Evolutionary conservation across 345 rosid species (phyloP).

Genomic region (Geranium rotundifolium): DNA sequence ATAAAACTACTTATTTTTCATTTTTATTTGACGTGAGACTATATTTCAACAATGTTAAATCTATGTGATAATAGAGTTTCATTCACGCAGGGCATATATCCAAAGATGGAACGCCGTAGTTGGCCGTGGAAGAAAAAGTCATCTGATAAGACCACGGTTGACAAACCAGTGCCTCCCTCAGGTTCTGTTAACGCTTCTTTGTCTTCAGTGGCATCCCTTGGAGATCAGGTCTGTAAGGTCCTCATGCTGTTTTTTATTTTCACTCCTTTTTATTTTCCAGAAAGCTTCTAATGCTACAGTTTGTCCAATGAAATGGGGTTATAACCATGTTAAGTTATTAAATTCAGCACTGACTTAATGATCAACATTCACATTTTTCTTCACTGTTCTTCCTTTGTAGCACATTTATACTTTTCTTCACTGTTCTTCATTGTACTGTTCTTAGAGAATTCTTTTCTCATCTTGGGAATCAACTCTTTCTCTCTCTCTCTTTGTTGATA

Average conservation of each 20-base stretch:
- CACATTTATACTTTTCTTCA: not conserved
- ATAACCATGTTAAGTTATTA: too few relatives aligned
- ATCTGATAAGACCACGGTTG: conserved; percentile 32
- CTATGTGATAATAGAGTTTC: not conserved
- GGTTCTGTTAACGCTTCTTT: conserved; percentile 35
- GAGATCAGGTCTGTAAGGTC: conserved; percentile 27
- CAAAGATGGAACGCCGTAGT: conserved; percentile 54
- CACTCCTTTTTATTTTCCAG: not conserved
- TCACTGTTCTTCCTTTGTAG: not conserved
- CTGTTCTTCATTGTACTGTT: not conserved
- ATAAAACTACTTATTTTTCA: too few relatives aligned
- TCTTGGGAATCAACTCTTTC: too few relatives aligned
- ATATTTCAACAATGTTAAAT: too few relatives aligned
- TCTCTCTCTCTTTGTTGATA: too few relatives aligned
- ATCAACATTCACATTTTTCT: not conserved
- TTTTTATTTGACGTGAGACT: too few relatives aligned
- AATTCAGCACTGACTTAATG: not conserved
- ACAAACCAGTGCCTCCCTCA: conserved; percentile 19
- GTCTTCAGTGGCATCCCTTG: conserved; percentile 34
- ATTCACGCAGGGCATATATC: not conserved
- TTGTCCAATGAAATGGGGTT: too few relatives aligned
- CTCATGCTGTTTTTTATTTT: not conserved
- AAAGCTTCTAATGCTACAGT: too few relatives aligned
- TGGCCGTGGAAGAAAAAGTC: conserved; percentile 93
- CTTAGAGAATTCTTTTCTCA: too few relatives aligned